Percentiles rank a stretch among this genome's conserved stretches.
These are phyloP conservation scores for Discostella pseudostelligera DNA, from an alignment of 108 stramenopile genomes.

Conservation along the genomic window DNA sequence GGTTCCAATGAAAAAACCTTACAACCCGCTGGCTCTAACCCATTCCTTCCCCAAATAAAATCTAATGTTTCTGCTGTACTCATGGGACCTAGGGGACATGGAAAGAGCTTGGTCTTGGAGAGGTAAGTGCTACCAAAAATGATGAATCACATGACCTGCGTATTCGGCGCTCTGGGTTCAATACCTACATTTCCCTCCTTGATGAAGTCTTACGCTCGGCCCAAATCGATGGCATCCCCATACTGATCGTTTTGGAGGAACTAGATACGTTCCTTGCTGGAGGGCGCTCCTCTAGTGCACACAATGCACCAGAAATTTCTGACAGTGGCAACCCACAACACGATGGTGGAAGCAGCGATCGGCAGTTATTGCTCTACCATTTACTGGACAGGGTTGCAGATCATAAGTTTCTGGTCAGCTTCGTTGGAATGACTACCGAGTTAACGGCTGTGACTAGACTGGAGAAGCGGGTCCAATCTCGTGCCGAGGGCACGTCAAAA, in stretches of 20 bases:
- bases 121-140: conserved; percentile 35
- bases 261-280: conserved; percentile 64
- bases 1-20: neutral
- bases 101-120: conserved; percentile 71
- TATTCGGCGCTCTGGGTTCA: conserved; percentile 60
- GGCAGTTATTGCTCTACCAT: conserved; percentile 83
- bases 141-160: conserved; percentile 42
- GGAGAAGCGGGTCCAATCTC: conserved; percentile 82
- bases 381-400: conserved; percentile 80
- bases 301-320: neutral
- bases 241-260: conserved; percentile 76
- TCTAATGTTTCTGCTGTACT: conserved; percentile 67
- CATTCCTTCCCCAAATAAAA: conserved; percentile 16
- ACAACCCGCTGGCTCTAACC: neutral
- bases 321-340: conserved; percentile 12
- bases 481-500: conserved; percentile 76
- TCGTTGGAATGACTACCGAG: conserved; percentile 70
- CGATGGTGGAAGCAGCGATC: conserved; percentile 29
- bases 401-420: conserved; percentile 57
- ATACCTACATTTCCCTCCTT: conserved; percentile 67
- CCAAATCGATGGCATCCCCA: conserved; percentile 69
- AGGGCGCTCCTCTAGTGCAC: conserved; percentile 1
- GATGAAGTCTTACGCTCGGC: conserved; percentile 71
- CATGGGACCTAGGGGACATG: conserved; percentile 73
- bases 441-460: conserved; percentile 46